Percentiles rank a stretch among this genome's conserved stretches.
Conservation (phyloP, 805 yeast species). For the Teunomyces funiuensis region DNA sequence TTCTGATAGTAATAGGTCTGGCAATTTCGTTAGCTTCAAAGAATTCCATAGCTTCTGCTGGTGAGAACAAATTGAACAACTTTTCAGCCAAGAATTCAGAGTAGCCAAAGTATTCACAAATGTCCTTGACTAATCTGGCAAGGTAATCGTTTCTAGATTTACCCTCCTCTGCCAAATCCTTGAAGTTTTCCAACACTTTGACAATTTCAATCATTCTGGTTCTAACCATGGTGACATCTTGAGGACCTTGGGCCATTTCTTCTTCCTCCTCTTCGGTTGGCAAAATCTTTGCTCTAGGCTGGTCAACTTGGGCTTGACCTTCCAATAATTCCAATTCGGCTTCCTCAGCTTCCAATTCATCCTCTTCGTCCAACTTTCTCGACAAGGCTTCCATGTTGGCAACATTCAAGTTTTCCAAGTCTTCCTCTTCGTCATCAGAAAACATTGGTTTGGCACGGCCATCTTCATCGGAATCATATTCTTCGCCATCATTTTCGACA, state of each 20-base stretch:
- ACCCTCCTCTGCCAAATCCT: constrained; percentile 79
- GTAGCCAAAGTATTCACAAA: constrained; percentile 92
- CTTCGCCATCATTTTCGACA: constrained; percentile 31
- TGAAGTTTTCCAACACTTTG: constrained; percentile 89
- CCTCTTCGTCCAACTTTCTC: constrained; percentile 58
- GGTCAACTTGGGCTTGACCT: constrained; percentile 44
- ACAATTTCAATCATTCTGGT: constrained; percentile 95
- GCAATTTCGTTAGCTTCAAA: constrained; percentile 98
- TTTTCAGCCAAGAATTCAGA: constrained; percentile 90
- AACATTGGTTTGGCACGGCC: constrained; percentile 67
- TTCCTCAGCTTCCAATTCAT: constrained; percentile 48
- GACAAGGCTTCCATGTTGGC: constrained; percentile 83
- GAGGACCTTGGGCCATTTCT: constrained; percentile 51
- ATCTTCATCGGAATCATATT: constrained; percentile 62
- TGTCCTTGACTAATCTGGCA: constrained; percentile 77
- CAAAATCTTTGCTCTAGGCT: constrained; percentile 75
- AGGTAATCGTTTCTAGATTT: constrained; percentile 81
- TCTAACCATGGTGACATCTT: constrained; percentile 78
- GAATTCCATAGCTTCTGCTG: constrained; percentile 96
- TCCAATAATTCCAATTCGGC: constrained; percentile 58
- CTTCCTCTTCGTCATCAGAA: constrained; percentile 67
- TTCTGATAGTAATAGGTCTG: constrained; percentile 94
- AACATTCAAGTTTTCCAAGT: constrained; percentile 68
- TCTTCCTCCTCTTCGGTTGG: constrained; percentile 71
- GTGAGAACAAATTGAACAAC: constrained; percentile 85